A percentile compares a stretch with the other conserved stretches of the same genome.
These are phyloP conservation scores for Backusella psychrophila DNA, from an alignment of 192 early-diverging fungal species.

Conservation along the genomic window DNA sequence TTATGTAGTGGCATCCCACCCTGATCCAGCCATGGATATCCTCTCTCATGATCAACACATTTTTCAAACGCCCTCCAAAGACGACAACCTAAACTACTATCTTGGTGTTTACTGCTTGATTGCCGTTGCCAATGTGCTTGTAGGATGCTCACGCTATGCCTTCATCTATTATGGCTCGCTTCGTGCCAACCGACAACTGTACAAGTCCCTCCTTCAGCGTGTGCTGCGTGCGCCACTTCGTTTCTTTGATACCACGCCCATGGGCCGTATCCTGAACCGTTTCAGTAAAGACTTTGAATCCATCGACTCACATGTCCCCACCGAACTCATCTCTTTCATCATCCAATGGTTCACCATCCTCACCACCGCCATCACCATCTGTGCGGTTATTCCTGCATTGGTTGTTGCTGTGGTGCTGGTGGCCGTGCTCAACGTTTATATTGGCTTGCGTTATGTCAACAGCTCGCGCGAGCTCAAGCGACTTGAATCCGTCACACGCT, in stretches of 20 bases:
- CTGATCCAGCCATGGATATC: not conserved
- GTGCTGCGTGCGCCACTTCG: slow-evolving; percentile 72
- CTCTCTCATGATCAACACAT: not conserved
- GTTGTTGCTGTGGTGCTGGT: slow-evolving; percentile 39
- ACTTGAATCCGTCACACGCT: slow-evolving; percentile 70
- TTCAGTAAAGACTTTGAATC: slow-evolving; percentile 87
- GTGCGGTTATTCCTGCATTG: slow-evolving; percentile 62
- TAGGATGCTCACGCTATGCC: slow-evolving; percentile 27
- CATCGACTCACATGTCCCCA: slow-evolving; percentile 62
- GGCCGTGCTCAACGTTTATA: slow-evolving; percentile 41
- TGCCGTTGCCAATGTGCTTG: slow-evolving; percentile 30
- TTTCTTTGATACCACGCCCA: slow-evolving; percentile 88
- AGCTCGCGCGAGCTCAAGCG: slow-evolving; percentile 82
- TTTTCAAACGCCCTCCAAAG: not conserved
- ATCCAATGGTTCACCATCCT: slow-evolving; percentile 44
- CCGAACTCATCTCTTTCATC: slow-evolving; percentile 49
- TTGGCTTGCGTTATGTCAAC: slow-evolving; percentile 60
- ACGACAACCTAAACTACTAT: slow-evolving; percentile 53
- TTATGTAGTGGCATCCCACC: not conserved
- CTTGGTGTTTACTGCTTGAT: slow-evolving; percentile 60
- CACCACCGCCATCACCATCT: slow-evolving; percentile 56
- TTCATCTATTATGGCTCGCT: slow-evolving; percentile 45
- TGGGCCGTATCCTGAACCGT: slow-evolving; percentile 86
- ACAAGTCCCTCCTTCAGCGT: slow-evolving; percentile 51
- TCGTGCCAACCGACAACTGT: slow-evolving; percentile 56